Evolutionary conservation across 495 filamentous ascomycete genomes (phyloP).

Genomic region (Aspergillus coremiiformis): DNA sequence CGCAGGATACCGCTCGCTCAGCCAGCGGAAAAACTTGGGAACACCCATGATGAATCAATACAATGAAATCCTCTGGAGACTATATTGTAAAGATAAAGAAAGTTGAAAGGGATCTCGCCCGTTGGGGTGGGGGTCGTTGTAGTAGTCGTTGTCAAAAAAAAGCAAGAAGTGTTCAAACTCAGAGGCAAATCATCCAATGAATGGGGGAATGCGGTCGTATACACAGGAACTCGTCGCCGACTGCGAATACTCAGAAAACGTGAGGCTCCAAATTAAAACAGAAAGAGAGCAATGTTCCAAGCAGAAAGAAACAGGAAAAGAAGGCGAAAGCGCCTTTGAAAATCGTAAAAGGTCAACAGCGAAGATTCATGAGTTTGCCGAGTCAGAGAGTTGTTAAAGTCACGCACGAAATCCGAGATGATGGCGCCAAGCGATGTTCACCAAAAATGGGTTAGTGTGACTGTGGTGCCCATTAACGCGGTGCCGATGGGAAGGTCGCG

Average conservation of each 20-base stretch:
- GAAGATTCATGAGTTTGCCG: background rate
- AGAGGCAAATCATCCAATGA: slow-evolving; percentile 13
- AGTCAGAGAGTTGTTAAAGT: background rate
- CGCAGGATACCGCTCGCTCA: slow-evolving; percentile 96
- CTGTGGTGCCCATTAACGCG: slow-evolving; percentile 36
- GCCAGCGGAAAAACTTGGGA: slow-evolving; percentile 92
- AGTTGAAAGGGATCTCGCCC: background rate
- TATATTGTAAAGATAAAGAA: background rate
- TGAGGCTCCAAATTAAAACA: slow-evolving; percentile 4
- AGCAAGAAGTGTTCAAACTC: slow-evolving; percentile 15
- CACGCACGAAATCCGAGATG: background rate
- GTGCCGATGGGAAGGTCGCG: slow-evolving; percentile 21
- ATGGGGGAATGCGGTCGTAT: slow-evolving; percentile 8
- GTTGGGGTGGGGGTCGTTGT: slow-evolving; percentile 15
- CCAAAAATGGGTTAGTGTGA: slow-evolving; percentile 21
- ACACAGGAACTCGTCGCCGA: slow-evolving; percentile 9
- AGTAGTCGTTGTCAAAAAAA: slow-evolving; percentile 16
- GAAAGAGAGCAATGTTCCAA: slow-evolving; percentile 9
- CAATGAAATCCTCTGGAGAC: background rate
- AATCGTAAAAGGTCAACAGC: slow-evolving; percentile 5
- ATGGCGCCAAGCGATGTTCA: slow-evolving; percentile 21
- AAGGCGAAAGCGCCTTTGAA: background rate
- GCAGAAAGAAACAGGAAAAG: background rate
- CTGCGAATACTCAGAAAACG: slow-evolving; percentile 14
- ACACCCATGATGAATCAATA: slow-evolving; percentile 61